Percentiles rank a stretch among this genome's conserved stretches.
Evolutionary conservation across 179 eudicot genomes (phyloP).

Genomic region (Camellia oleifera): DNA sequence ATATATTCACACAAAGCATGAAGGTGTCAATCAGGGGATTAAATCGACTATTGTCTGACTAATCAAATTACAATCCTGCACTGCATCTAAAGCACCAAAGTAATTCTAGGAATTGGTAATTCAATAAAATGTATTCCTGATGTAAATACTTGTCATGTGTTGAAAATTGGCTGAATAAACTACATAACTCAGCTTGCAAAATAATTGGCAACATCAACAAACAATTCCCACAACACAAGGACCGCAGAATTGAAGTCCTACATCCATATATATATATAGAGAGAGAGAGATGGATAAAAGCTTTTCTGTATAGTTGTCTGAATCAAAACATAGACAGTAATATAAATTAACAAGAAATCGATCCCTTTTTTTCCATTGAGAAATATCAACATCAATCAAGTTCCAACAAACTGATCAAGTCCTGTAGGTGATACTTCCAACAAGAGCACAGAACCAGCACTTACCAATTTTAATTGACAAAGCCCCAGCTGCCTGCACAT

Average conservation of each 20-base stretch:
- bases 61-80: not conserved
- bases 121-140: not conserved
- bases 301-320: not conserved
- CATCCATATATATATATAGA: not conserved
- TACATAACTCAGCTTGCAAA: not conserved
- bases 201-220: not conserved
- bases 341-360: not conserved
- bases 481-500: constrained; percentile 96
- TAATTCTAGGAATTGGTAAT: not conserved
- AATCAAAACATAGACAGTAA: not conserved
- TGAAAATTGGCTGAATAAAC: not conserved
- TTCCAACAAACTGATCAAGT: not conserved
- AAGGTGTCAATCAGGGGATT: not conserved
- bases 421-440: not conserved
- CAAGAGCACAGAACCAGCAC: constrained; percentile 18
- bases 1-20: not conserved
- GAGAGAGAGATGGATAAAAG: not conserved
- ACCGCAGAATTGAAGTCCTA: not conserved
- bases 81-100: not conserved
- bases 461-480: constrained; percentile 84
- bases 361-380: not conserved
- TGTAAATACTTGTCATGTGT: not conserved
- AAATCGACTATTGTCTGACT: no score
- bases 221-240: not conserved
- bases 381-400: constrained; percentile 1